Base-by-base conservation (phyloP, 441 rosid genomes). In the Pelargonium myrrhifolium region DNA sequence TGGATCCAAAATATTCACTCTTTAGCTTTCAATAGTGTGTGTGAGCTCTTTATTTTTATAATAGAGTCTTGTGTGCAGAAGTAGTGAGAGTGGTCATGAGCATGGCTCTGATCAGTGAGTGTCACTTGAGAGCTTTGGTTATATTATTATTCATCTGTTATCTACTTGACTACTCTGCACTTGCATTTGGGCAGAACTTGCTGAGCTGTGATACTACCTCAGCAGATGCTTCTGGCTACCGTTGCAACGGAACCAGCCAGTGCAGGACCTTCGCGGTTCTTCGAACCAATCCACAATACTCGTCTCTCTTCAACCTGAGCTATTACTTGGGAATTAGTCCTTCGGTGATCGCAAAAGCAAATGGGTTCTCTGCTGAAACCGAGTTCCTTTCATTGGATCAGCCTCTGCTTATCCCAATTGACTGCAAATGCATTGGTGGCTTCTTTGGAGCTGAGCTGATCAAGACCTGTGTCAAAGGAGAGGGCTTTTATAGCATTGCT, bases 211-310 rank as follows among this genome's bases (percentile, higher is more conserved):
- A 85, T 62, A 67, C 76, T 62, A 53, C 77, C 10, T 76, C 87
- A 71, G 47, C 80, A 1, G 80, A 82, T 70, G 86, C 86, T 71
- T 77, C 82, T 55, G 82, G 89, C 22, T 85, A 78, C 62, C 77
- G 58, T 68, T 86, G 92, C 75, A 68, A 75, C 15, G 60, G 68
- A 65, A 75, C 71, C 43, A 71, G 71, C 77, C 72, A 31, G 53
- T 83, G 96, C 68, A 69, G 65, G 70, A 86, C 96, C 3, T 88
- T 83, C 64, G 93, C 81, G 3, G 53, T 85, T 66, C 80, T 92
- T 68, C 82, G 81, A 51, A 79, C 88, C 4, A 80, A 79, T 69
- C 67, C 89, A 0, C 76, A 75, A 75, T 84, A 72, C 74, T 82
- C 82, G 6, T 88, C 91, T 53, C 83, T 86, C 62, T 82, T 69